Evolutionary conservation across 768 basidiomycete genomes (phyloP), one percentile per base, ranked within the genome.

Genomic region (Lyophyllum decastes): DNA sequence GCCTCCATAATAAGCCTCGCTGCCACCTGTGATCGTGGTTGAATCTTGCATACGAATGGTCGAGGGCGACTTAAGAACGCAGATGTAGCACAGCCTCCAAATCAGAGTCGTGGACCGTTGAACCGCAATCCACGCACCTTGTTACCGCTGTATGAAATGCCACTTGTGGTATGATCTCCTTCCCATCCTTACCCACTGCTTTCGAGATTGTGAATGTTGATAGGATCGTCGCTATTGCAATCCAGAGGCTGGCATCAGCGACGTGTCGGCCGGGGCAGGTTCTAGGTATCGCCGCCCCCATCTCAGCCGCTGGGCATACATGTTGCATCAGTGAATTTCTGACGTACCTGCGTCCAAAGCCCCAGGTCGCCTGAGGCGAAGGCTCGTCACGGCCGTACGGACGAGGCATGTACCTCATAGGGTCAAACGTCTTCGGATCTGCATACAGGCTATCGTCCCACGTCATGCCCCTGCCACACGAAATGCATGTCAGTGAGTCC

Each of bases 201-300:
- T 58, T 58, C 2, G 46, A 60, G 22, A 57, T 45, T 12, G 19
- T 22, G 46, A 58, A 16, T 14, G 51, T 45, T 6, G 59, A 49
- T 5, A 58, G 47, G 4, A 41, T 35, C 1, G 49, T 52, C 12
- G 30, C 40, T 17, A 64, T 61, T 51, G 45, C 63, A 16, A 38
- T 38, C 35, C 35, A 38, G 2, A 38, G 35, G 16, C 35, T 38
- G 35, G 35, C 35, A 12, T 38, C 35, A 9, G 35, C 35, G 35
- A 38, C 7, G 16, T 52, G n/a, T 25, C 26, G 35, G 22, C 78
- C 79, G 14, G 75, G 71, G 52, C 76, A 77, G 4, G 66, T 45
- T 34, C 61, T 64, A 38, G 35, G 11, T 6, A 33, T 5, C 6
- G 30, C 11, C 30, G 11, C 30, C 30, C 6, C 30, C 6, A 33